Evolutionary conservation across 2,329 filamentous ascomycete genomes (phyloP).

Genomic region (Metarhizium brunneum): DNA sequence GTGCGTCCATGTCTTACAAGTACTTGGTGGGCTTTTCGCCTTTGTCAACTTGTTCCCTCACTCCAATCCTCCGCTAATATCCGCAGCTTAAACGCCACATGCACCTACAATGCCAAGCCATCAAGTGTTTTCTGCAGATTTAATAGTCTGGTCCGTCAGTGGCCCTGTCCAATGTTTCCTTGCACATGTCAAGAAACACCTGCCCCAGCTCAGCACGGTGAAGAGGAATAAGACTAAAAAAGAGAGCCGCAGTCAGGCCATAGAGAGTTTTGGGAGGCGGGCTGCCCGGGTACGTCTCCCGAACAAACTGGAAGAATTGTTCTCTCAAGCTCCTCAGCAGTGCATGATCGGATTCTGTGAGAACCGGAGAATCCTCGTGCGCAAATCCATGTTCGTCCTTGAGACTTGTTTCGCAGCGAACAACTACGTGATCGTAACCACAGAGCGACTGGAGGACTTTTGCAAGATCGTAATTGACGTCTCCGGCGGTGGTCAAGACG

Average conservation of each 20-base stretch:
- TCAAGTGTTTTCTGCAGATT: too few species aligned
- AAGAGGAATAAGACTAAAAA: conserved; percentile 21
- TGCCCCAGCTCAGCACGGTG: conserved; percentile 14
- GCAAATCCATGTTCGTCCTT: conserved; percentile 4
- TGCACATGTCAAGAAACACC: too few species aligned
- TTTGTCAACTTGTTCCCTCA: too few species aligned
- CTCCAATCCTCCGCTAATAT: too few species aligned
- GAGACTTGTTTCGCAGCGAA: conserved; percentile 13
- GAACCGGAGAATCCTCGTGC: conserved; percentile 10
- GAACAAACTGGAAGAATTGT: conserved; percentile 17
- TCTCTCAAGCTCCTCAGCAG: conserved; percentile 14
- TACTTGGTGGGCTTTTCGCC: too few species aligned
- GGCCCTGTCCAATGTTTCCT: too few species aligned
- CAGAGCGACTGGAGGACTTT: conserved; percentile 21
- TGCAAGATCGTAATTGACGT: conserved; percentile 21
- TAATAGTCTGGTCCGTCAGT: too few species aligned
- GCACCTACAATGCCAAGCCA: too few species aligned
- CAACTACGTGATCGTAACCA: conserved; percentile 21
- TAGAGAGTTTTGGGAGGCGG: conserved; percentile 20
- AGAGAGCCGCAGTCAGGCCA: conserved; percentile 19
- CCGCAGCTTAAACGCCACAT: too few species aligned
- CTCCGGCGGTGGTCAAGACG: conserved; percentile 16
- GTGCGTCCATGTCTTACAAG: too few species aligned
- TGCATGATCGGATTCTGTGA: conserved; percentile 14
- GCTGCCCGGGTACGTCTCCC: conserved; percentile 15